phyloP scores from a whole-genome alignment of 345 rosid genomes.

The Balakata baccata region DNA sequence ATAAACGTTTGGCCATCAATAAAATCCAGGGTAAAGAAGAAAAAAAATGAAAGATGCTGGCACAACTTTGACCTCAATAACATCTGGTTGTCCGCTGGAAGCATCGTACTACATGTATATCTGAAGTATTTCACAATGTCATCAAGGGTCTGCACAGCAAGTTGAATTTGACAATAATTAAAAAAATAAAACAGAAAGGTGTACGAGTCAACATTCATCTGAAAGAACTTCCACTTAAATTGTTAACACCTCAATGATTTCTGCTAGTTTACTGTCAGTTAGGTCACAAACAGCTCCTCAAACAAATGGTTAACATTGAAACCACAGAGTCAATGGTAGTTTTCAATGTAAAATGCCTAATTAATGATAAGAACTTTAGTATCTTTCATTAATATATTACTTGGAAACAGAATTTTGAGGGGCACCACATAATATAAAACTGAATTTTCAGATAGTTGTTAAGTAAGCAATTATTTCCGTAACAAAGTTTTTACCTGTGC shows the following conservation, averaged over 20 bases:
- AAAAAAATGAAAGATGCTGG: not conserved
- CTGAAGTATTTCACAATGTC: constrained; percentile 53
- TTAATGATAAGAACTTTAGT: not conserved
- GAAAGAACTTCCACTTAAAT: not conserved
- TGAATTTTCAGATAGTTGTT: not conserved
- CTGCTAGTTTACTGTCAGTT: not conserved
- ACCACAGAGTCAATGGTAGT: not conserved
- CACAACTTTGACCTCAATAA: constrained; percentile 45
- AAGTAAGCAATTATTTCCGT: not conserved
- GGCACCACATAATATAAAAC: not conserved
- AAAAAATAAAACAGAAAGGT: not conserved
- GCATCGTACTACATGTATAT: constrained; percentile 50
- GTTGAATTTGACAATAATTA: not conserved
- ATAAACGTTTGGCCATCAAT: not conserved
- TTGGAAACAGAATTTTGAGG: not conserved
- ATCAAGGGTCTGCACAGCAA: constrained; percentile 56
- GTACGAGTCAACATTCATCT: not conserved
- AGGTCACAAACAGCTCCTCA: not conserved
- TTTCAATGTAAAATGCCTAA: not conserved
- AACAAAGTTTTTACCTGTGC: constrained; percentile 45
- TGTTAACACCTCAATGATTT: not conserved
- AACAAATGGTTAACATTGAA: not conserved
- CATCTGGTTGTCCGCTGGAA: constrained; percentile 44
- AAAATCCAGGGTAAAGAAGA: not conserved
- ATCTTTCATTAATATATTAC: not conserved